A percentile compares a stretch with the other conserved stretches of the same genome.
Evolutionary conservation across 208 protist species (phyloP).

Genomic region (Pavlovales sp.): DNA sequence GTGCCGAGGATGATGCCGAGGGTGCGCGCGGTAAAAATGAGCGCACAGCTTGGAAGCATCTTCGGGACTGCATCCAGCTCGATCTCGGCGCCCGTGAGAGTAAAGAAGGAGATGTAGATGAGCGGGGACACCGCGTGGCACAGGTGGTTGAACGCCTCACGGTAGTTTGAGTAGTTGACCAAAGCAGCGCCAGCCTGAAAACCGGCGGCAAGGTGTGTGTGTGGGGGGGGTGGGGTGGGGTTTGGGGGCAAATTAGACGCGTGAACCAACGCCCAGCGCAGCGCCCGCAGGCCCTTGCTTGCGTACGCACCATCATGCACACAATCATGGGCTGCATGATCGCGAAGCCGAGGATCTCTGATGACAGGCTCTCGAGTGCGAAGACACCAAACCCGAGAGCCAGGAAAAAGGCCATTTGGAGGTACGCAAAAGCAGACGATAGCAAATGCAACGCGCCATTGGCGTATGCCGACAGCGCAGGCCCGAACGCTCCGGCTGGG

Average conservation of each 20-base stretch:
- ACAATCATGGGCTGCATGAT: neutral
- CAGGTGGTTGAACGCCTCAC: neutral
- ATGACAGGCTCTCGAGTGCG: neutral
- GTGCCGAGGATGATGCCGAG: neutral
- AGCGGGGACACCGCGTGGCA: neutral
- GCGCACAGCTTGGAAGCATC: neutral
- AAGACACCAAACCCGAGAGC: neutral
- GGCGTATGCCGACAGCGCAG: no score
- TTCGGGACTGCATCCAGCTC: neutral
- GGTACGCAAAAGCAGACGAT: no score
- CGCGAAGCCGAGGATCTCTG: neutral
- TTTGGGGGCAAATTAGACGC: no score
- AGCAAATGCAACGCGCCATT: no score
- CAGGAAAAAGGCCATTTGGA: neutral
- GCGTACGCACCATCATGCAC: neutral
- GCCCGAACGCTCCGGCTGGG: no score
- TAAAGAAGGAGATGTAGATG: conserved; percentile 25
- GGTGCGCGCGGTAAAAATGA: neutral
- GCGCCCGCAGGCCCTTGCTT: no score
- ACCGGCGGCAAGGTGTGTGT: no score
- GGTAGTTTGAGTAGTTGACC: neutral
- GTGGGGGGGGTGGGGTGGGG: no score
- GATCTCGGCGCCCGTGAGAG: neutral
- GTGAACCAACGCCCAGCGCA: no score
- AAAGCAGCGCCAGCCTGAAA: neutral